These are phyloP conservation scores for Plasmopara halstedii DNA, from an alignment of 352 stramenopile species.

Conservation along the genomic window DNA sequence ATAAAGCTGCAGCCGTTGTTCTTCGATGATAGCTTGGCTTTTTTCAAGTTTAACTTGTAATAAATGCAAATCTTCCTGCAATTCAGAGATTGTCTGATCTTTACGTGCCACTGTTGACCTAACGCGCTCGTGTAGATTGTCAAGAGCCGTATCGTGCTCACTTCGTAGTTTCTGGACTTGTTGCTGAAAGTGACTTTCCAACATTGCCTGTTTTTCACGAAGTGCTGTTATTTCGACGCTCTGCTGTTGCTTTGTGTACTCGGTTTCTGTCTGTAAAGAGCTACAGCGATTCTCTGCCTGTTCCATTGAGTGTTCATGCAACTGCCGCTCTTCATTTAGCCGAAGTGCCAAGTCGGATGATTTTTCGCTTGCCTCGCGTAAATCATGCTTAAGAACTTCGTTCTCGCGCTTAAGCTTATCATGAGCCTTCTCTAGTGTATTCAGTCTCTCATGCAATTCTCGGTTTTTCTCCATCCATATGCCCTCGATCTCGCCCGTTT, in stretches of 20 bases:
- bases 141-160: slow-evolving; percentile 53
- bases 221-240: slow-evolving; percentile 32
- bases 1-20: slow-evolving; percentile 67
- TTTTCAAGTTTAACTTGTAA: slow-evolving; percentile 72
- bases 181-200: slow-evolving; percentile 34
- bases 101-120: slow-evolving; percentile 59
- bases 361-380: slow-evolving; percentile 41
- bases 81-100: slow-evolving; percentile 50
- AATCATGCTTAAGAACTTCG: slow-evolving; percentile 34
- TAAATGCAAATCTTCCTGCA: slow-evolving; percentile 65
- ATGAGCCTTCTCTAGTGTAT: slow-evolving; percentile 35
- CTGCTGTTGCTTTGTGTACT: slow-evolving; percentile 37
- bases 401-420: slow-evolving; percentile 45
- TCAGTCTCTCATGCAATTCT: slow-evolving; percentile 62
- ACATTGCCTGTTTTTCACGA: slow-evolving; percentile 32
- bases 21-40: slow-evolving; percentile 62
- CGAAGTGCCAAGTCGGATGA: slow-evolving; percentile 37
- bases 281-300: slow-evolving; percentile 41
- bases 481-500: slow-evolving; percentile 65
- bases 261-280: slow-evolving; percentile 32
- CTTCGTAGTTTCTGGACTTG: slow-evolving; percentile 35
- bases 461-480: slow-evolving; percentile 86
- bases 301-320: slow-evolving; percentile 31
- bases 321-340: slow-evolving; percentile 52
- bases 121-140: slow-evolving; percentile 60